Evolutionary conservation across 768 basidiomycete species (phyloP).

Genomic region (Leccinum variicolor): DNA sequence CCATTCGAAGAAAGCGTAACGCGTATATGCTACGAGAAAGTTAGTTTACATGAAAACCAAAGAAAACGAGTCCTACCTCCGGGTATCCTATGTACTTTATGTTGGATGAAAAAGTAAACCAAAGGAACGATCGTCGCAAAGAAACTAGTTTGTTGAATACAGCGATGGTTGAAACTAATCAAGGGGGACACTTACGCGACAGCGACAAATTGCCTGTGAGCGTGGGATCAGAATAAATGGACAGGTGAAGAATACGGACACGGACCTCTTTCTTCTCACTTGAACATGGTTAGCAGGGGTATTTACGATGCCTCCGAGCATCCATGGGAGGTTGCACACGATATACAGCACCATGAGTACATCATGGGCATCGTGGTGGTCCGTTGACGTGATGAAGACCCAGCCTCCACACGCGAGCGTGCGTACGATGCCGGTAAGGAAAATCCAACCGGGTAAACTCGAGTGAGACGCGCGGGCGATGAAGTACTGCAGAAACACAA

Average conservation of each 20-base stretch:
- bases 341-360: conserved; percentile 87
- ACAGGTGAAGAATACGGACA: neutral
- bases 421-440: conserved; percentile 61
- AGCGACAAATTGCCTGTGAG: conserved; percentile 50
- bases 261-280: conserved; percentile 54
- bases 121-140: conserved; percentile 68
- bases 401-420: conserved; percentile 87
- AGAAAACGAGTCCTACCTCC: conserved; percentile 53
- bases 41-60: neutral
- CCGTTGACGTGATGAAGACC: conserved; percentile 86
- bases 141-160: conserved; percentile 47
- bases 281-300: conserved; percentile 41
- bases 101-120: conserved; percentile 81
- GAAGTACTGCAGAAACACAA: conserved; percentile 62
- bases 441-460: conserved; percentile 47
- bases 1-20: conserved; percentile 89
- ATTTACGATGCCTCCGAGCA: conserved; percentile 64
- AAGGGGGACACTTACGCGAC: conserved; percentile 34
- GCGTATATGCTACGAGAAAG: conserved; percentile 65
- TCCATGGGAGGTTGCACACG: conserved; percentile 84
- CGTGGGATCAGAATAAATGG: neutral
- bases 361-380: conserved; percentile 83
- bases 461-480: conserved; percentile 45
- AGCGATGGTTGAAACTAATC: neutral
- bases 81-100: conserved; percentile 74